phyloP scores from a whole-genome alignment of 306 rosid species.

The Adenanthera pavonina region DNA sequence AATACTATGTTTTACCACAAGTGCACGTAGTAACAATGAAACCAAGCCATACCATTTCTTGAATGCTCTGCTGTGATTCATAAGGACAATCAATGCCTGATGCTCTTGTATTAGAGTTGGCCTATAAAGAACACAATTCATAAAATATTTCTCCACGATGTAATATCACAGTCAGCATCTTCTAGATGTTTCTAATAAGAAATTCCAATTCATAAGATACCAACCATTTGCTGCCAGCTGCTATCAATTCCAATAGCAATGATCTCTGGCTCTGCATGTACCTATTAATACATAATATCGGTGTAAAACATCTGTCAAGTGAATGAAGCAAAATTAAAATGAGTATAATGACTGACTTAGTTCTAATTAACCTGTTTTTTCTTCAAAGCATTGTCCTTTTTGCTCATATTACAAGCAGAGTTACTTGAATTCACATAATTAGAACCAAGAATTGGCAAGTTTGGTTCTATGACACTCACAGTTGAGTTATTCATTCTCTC shows the following conservation, averaged over 20 bases:
- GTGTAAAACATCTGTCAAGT: background rate
- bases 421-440: slow-evolving; percentile 37
- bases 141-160: slow-evolving; percentile 5
- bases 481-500: slow-evolving; percentile 51
- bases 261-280: slow-evolving; percentile 57
- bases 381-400: slow-evolving; percentile 58
- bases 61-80: slow-evolving; percentile 65
- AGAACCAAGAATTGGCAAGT: slow-evolving; percentile 45
- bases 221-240: slow-evolving; percentile 77
- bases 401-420: slow-evolving; percentile 48
- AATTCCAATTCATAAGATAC: slow-evolving; percentile 37
- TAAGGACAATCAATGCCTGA: slow-evolving; percentile 63
- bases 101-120: slow-evolving; percentile 48
- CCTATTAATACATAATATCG: slow-evolving; percentile 44
- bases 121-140: slow-evolving; percentile 33
- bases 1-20: background rate
- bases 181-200: slow-evolving; percentile 4
- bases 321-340: background rate
- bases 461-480: slow-evolving; percentile 55
- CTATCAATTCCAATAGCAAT: slow-evolving; percentile 60
- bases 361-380: slow-evolving; percentile 64
- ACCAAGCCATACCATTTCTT: slow-evolving; percentile 67
- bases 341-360: background rate
- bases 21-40: slow-evolving; percentile 1
- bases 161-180: slow-evolving; percentile 35